These are phyloP conservation scores for Scopulariopsis brevicaulis DNA, from an alignment of 2,329 filamentous ascomycete species.

Conservation along the genomic window DNA sequence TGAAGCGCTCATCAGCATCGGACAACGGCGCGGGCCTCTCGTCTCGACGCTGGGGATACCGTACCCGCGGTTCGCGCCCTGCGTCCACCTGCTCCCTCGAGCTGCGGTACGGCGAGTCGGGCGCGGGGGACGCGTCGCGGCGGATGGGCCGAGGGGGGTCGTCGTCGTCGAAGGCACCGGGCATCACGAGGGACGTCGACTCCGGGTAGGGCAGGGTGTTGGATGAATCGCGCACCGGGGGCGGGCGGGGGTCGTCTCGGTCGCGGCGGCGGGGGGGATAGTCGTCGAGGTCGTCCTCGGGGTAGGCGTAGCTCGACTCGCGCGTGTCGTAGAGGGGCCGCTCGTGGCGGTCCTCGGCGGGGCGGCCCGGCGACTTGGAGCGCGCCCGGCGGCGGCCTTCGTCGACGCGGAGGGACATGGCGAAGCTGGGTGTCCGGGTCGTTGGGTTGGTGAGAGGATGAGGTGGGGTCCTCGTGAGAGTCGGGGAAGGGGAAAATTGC, in stretches of 20 bases:
- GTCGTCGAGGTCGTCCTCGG: conserved; percentile 29
- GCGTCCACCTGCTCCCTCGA: conserved; percentile 21
- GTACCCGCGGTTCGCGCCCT: conserved; percentile 14
- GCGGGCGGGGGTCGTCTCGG: background rate
- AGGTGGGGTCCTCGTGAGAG: background rate
- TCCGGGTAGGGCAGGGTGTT: conserved; percentile 17
- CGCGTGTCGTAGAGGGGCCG: conserved; percentile 23
- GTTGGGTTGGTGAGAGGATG: background rate
- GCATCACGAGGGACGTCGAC: conserved; percentile 18
- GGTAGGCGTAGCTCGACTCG: conserved; percentile 28
- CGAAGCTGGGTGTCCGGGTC: background rate
- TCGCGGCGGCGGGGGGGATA: conserved; percentile 3
- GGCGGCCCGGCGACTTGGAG: conserved; percentile 33
- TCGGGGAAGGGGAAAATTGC: background rate
- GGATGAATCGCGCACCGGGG: conserved; percentile 12
- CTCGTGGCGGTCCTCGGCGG: conserved; percentile 14
- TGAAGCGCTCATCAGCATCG: conserved; percentile 24
- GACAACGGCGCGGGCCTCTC: conserved; percentile 11
- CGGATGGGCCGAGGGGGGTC: conserved; percentile 20
- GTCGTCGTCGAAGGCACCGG: conserved; percentile 22
- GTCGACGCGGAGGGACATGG: conserved; percentile 38
- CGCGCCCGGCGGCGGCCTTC: conserved; percentile 30
- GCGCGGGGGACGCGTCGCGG: conserved; percentile 21
- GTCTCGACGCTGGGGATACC: conserved; percentile 7
- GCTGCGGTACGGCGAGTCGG: conserved; percentile 21